Evolutionary conservation across 2,329 filamentous ascomycete species (phyloP), one percentile per base, ranked within the genome.

Genomic region (Colletotrichum sp.): DNA sequence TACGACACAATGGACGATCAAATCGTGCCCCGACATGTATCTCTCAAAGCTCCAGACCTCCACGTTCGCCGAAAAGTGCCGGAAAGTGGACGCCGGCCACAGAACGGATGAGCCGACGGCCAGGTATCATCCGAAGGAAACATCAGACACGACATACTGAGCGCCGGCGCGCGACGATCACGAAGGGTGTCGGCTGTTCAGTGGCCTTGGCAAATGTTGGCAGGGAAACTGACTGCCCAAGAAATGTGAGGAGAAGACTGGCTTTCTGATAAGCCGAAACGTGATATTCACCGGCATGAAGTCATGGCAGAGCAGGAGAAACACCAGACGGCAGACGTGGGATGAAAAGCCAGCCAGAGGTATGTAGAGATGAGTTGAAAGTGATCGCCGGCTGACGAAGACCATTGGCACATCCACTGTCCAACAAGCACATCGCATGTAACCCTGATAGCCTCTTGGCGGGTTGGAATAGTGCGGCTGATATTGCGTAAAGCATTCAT

Each of bases 41-140:
- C 44, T 60, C 52, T 52, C 55, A 66, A 16, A 62, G 62, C 8
- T 18, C 32, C 36, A 49, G 21, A 36, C 28, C 26, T 16, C 62
- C 55, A 39, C 36, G 26, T 24, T 32, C 59, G 34, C 55, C 55
- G 52, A 52, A 21, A 13, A 52, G n/a, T 52, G 55, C 67, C 39
- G 62, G 63, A 64, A 75, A 64, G 73, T 72, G 57, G 69, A 72
- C 57, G 44, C 49, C 32, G 65, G 57, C 3, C 21, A 49, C 7
- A 63, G 13, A 63, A 63, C 39, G 30, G 68, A 75, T 63, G 62
- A 62, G 60, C 49, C 28, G 36, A 73, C 34, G 63, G 44, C n/a
- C 10, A 32, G 57, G n/a, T 16, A 76, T 60, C 70, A 64, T 72
- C 72, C 44, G 69, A 72, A 68, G 24, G 55, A 68, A 73, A 73